Percentiles rank a stretch among this genome's conserved stretches.
Evolutionary conservation across 2,329 filamentous ascomycete genomes (phyloP).

Genomic region (Stylonectria norvegica): DNA sequence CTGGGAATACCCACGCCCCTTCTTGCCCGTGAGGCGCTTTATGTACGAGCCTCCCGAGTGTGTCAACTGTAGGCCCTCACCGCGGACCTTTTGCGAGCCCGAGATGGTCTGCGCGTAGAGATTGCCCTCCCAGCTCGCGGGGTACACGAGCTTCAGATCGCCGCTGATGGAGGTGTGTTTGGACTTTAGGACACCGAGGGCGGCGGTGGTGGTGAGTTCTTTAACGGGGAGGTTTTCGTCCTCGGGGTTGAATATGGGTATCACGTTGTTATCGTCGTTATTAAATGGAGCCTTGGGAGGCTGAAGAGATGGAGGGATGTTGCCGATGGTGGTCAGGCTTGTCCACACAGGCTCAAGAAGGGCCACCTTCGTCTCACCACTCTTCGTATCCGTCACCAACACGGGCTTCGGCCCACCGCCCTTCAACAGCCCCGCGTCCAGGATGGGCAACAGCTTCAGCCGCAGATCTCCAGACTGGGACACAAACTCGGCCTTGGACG

Average conservation of each 20-base stretch:
- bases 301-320: slow-evolving; percentile 6
- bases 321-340: slow-evolving; percentile 9
- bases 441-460: slow-evolving; percentile 43
- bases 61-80: slow-evolving; percentile 41
- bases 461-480: slow-evolving; percentile 41
- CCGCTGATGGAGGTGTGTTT: slow-evolving; percentile 46
- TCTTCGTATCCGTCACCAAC: slow-evolving; percentile 43
- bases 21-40: slow-evolving; percentile 35
- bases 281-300: slow-evolving; percentile 8
- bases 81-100: slow-evolving; percentile 38
- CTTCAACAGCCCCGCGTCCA: slow-evolving; percentile 28
- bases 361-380: slow-evolving; percentile 38
- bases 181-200: slow-evolving; percentile 37
- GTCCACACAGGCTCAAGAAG: slow-evolving; percentile 46
- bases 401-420: slow-evolving; percentile 16
- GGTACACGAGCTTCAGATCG: slow-evolving; percentile 41
- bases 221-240: slow-evolving; percentile 1
- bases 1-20: slow-evolving; percentile 39
- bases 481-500: slow-evolving; percentile 32
- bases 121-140: slow-evolving; percentile 47
- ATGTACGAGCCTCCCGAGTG: slow-evolving; percentile 31
- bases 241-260: slow-evolving; percentile 17
- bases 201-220: slow-evolving; percentile 1
- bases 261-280: slow-evolving; percentile 15
- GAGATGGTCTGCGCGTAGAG: slow-evolving; percentile 39